Percentiles rank a stretch among this genome's conserved stretches.
phyloP scores from a whole-genome alignment of 768 basidiomycete species.

The Hygrophoropsis aurantiaca region DNA sequence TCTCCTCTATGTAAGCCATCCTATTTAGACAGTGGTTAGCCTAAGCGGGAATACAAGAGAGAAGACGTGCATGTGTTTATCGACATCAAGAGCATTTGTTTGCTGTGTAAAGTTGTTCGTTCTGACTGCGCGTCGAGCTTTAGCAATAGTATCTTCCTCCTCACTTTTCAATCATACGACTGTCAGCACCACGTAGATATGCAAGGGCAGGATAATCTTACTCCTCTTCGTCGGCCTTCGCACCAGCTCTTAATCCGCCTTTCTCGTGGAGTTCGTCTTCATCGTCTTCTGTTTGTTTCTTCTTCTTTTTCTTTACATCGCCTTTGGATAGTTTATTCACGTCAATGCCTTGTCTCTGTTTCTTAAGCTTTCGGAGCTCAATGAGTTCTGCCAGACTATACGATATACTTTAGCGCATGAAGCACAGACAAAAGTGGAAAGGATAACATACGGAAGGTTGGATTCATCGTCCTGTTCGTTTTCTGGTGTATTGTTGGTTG shows the following conservation, averaged over 20 bases:
- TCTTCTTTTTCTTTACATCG: slow-evolving; percentile 71
- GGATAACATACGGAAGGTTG: slow-evolving; percentile 48
- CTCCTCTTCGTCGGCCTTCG: slow-evolving; percentile 52
- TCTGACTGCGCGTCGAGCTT: slow-evolving; percentile 71
- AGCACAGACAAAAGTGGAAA: background rate
- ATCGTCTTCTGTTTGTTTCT: slow-evolving; percentile 45
- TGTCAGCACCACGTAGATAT: background rate
- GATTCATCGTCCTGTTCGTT: slow-evolving; percentile 35
- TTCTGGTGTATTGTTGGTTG: slow-evolving; percentile 11
- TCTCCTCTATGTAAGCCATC: slow-evolving; percentile 98
- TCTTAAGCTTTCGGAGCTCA: slow-evolving; percentile 76
- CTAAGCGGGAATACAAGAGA: background rate
- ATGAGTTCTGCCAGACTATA: slow-evolving; percentile 78
- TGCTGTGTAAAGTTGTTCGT: slow-evolving; percentile 96
- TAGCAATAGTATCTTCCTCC: slow-evolving; percentile 65
- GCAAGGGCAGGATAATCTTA: slow-evolving; percentile 27
- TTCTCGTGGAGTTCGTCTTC: slow-evolving; percentile 40
- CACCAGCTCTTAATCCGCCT: slow-evolving; percentile 60
- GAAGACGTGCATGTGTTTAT: slow-evolving; percentile 89
- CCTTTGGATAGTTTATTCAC: slow-evolving; percentile 82
- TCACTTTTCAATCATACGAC: slow-evolving; percentile 38
- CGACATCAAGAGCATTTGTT: slow-evolving; percentile 93
- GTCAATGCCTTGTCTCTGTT: slow-evolving; percentile 81
- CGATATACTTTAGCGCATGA: background rate
- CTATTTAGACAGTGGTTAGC: slow-evolving; percentile 39